These are phyloP conservation scores for Aspergillus ustus DNA, from an alignment of 2,329 filamentous ascomycete genomes.

Conservation along the genomic window DNA sequence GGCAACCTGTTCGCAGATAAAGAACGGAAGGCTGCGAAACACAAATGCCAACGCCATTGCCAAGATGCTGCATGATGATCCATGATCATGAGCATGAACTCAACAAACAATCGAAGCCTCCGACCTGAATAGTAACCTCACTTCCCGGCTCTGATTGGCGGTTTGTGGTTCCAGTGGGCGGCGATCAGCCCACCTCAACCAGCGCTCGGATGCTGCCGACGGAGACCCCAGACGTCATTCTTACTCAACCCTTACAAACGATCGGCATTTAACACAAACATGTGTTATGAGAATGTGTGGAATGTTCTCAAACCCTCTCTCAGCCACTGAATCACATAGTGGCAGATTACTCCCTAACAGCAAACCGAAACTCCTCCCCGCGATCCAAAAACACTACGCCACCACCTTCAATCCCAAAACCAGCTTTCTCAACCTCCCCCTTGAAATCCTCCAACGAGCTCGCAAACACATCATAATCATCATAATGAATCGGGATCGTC, in stretches of 20 bases:
- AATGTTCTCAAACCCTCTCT: too few relatives aligned
- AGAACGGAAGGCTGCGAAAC: neutral
- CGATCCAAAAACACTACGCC: slow-evolving; percentile 66
- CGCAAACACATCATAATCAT: slow-evolving; percentile 67
- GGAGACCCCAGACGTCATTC: slow-evolving; percentile 1
- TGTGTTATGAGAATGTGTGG: too few relatives aligned
- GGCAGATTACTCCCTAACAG: slow-evolving; percentile 38
- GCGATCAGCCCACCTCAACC: neutral
- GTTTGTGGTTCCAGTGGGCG: neutral
- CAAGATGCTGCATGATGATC: neutral
- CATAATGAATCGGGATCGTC: slow-evolving; percentile 68
- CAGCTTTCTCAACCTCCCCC: slow-evolving; percentile 58
- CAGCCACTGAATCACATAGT: neutral
- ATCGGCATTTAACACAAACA: too few relatives aligned
- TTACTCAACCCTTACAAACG: neutral
- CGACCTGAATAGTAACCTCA: neutral
- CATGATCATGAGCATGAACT: neutral
- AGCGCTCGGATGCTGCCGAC: neutral
- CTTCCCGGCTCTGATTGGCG: neutral
- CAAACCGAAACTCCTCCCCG: slow-evolving; percentile 62
- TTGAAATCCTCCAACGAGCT: slow-evolving; percentile 66
- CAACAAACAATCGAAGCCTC: neutral
- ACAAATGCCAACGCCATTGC: neutral
- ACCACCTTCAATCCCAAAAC: too few relatives aligned
- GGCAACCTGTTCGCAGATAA: neutral